Percentiles rank a stretch among this genome's conserved stretches.
Conservation (phyloP, 306 rosid genomes). For the Prunus mongolica region DNA sequence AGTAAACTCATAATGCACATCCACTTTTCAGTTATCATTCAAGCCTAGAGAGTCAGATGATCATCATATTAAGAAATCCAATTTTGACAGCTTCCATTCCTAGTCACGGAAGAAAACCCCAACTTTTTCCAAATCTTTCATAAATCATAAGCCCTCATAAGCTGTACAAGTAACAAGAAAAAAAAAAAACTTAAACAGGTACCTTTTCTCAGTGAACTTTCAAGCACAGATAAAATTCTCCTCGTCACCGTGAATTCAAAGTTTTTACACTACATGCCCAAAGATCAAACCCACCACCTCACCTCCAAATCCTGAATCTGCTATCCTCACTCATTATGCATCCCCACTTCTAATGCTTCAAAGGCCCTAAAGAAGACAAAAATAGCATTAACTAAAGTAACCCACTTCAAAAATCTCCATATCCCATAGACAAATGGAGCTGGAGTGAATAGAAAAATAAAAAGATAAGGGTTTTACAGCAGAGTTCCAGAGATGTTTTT, state of each 20-base stretch:
- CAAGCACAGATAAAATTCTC: slow-evolving; percentile 1
- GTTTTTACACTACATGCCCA: background rate
- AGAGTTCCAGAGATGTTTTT: slow-evolving; percentile 2
- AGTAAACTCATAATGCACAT: background rate
- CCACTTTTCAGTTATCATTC: background rate
- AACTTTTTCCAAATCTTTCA: background rate
- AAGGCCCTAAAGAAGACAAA: slow-evolving; percentile 1
- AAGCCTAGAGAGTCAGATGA: background rate
- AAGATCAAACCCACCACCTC: background rate
- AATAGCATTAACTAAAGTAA: slow-evolving; percentile 8
- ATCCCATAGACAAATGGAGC: background rate
- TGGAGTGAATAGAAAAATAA: background rate
- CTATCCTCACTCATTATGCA: slow-evolving; percentile 1
- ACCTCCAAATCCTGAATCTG: slow-evolving; percentile 30
- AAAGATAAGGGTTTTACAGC: slow-evolving; percentile 3
- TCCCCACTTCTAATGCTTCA: slow-evolving; percentile 10
- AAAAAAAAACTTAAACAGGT: background rate
- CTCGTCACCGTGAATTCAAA: background rate
- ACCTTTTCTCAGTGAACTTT: slow-evolving; percentile 9
- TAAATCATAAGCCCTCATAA: background rate
- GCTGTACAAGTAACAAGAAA: background rate
- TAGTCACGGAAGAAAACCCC: background rate
- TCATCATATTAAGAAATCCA: background rate
- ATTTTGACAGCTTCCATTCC: background rate
- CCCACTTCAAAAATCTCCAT: slow-evolving; percentile 7